phyloP scores from a whole-genome alignment of 139 green algal species.

The Diplosphaera chodatii region DNA sequence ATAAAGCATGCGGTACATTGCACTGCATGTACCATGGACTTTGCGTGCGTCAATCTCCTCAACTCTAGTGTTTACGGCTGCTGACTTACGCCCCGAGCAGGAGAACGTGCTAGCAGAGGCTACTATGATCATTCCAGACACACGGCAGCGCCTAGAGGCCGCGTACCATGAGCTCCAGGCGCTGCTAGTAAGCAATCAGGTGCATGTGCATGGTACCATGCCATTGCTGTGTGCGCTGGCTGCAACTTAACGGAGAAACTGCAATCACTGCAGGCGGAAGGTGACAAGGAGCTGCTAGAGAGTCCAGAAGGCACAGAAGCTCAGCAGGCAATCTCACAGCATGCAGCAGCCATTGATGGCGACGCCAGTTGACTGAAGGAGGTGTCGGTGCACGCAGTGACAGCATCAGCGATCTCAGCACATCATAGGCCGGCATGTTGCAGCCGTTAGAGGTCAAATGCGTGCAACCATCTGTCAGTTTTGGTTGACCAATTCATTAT shows the following conservation, averaged over 20 bases:
- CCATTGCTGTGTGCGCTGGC: too few species aligned
- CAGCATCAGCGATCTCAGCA: too few species aligned
- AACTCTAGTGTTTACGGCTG: too few species aligned
- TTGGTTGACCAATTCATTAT: too few species aligned
- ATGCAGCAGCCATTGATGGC: not conserved
- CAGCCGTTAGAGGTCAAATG: too few species aligned
- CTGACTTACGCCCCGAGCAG: conserved; percentile 29
- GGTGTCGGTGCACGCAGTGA: too few species aligned
- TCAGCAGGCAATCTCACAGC: not conserved
- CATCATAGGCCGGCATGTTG: too few species aligned
- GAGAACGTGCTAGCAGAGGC: conserved; percentile 83
- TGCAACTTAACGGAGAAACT: too few species aligned
- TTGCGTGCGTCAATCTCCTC: not conserved
- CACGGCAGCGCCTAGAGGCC: conserved; percentile 58
- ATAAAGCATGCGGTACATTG: conserved; percentile 83
- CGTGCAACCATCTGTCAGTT: too few species aligned
- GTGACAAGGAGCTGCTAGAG: not conserved
- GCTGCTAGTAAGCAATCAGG: conserved; percentile 48
- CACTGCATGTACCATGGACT: not conserved
- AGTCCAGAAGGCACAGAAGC: not conserved
- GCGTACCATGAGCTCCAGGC: conserved; percentile 60
- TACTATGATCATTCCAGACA: conserved; percentile 83
- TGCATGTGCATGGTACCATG: too few species aligned
- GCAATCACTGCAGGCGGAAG: not conserved
- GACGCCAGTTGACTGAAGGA: not conserved